Evolutionary conservation across 78 protist genomes (phyloP), one percentile per base, ranked within the genome.

Genomic region (Parvularia atlantis): DNA sequence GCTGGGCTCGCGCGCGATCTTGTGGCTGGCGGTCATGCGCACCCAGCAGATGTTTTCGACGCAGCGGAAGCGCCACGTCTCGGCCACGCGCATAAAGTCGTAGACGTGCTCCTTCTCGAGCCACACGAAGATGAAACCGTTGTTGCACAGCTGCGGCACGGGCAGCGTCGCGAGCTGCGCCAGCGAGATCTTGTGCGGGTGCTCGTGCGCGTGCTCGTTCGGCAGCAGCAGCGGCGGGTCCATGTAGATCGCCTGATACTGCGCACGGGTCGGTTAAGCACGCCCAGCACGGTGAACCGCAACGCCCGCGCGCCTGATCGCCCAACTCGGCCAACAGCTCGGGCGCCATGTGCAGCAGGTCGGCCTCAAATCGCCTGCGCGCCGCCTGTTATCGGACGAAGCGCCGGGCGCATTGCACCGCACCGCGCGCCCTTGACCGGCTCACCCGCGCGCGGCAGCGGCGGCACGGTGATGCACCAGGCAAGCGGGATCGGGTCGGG

Each of bases 91-190:
- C 16, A 69, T 26, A 20, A 69, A 16, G 24, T 19, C 63, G 22
- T 62, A 28, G 1, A 41, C 36, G 1, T 69, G 62, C 36, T 56
- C 62, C 20, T 69, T 69, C 24, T 69, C 73, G 17, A 69, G 17
- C 73, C 73, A 69, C 17, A 69, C 24, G 28, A 69, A 69, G 39
- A 69, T 30, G 62, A 69, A 69, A 13, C 73, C 73, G 48, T 17
- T 14, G 26, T 11, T 19, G 26, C 14, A 43, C 62, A 69, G 62
- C 50, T 54, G 20, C 37, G 16, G 50, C 40, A 50, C 17, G n/a
- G 36, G 36, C 6, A 5, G 4, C 31, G 16, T 2, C 14, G 9
- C 1, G 28, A 41, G 73, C 28, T 69, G n/a, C 13, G 62, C n/a
- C 37, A 56, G 17, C 52, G n/a, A 16, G 59, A 36, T 46, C 28